Evolutionary conservation across 75 land plant genomes (phyloP).

Genomic region (Sequoia sempervirens): DNA sequence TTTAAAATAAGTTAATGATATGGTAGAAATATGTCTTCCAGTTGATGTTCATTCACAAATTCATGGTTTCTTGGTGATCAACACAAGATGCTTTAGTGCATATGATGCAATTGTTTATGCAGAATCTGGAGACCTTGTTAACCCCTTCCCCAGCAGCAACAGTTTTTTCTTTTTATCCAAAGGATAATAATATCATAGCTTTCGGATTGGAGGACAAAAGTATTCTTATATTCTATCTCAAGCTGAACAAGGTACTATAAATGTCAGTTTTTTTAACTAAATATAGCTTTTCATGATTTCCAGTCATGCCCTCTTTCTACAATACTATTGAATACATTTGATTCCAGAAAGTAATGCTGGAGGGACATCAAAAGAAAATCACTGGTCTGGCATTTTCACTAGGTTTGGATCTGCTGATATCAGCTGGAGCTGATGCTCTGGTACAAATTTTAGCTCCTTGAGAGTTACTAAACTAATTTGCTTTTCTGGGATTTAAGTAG

Average conservation of each 20-base stretch:
- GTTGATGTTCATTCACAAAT: not conserved
- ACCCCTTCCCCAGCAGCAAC: slow-evolving; percentile 22
- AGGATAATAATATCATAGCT: slow-evolving; percentile 21
- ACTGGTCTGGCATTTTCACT: slow-evolving; percentile 67
- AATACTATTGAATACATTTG: not conserved
- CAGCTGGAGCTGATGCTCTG: slow-evolving; percentile 74
- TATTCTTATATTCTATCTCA: slow-evolving; percentile 13
- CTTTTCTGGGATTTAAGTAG: not conserved
- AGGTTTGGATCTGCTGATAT: slow-evolving; percentile 51
- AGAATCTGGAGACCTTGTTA: slow-evolving; percentile 14
- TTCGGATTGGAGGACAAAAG: slow-evolving; percentile 21
- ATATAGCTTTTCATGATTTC: not conserved
- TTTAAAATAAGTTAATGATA: not conserved
- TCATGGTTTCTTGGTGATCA: too few species aligned
- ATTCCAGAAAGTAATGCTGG: slow-evolving; percentile 28
- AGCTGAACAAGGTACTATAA: not conserved
- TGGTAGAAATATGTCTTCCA: too few species aligned
- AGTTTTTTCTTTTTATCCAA: slow-evolving; percentile 16
- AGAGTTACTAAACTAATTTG: not conserved
- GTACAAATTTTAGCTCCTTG: slow-evolving; percentile 17
- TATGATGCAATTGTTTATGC: not conserved
- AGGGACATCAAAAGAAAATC: slow-evolving; percentile 62
- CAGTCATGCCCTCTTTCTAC: not conserved
- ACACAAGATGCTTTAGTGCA: not conserved
- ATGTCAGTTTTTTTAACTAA: not conserved